Evolutionary conservation across 2,329 filamentous ascomycete species (phyloP), one percentile per base, ranked within the genome.

Genomic region (Neurospora sp.): DNA sequence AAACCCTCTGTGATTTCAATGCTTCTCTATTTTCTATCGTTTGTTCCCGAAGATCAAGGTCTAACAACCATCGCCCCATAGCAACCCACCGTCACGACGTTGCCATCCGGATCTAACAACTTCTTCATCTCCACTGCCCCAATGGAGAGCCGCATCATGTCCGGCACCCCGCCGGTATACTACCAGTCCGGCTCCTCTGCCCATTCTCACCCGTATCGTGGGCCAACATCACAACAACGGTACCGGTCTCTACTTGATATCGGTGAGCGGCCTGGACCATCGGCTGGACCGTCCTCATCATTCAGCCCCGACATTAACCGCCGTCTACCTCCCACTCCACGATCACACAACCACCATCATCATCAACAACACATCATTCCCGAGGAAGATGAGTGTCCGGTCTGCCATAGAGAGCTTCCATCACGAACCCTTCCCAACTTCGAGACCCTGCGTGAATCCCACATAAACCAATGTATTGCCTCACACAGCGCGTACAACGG

Each of bases 351-450:
- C 46, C 81, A 80, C 33, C 80, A 79, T 38, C 76, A 80, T 43
- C 82, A 80, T 0, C 78, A 77, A 36, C 82, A 82, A 11, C 84
- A 81, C 1, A 86, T 85, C 70, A 84, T 86, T 75, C 82, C 84
- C 6, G 92, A 94, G 77, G 91, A 93, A 76, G 91, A 94, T 76
- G 90, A 93, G 75, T 95, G 92, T 72, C 91, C 91, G 0, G 86
- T 94, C 66, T 95, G 92, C 75, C 91, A 92, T 76, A 80, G 83
- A 43, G 90, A 93, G 79, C 83, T 93, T 3, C 91, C 91, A 0
- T 85, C 87, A 1, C 82, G 83, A 19, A 78, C 78, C 4, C 81
- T 89, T 2, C 78, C 83, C 1, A 83, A 89, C 72, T 87, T 81
- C 70, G 87, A 90, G 75, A 73, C 78, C 3, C 80, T 86, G 13